Evolutionary conservation across 129 eudicot species (phyloP), one percentile per base, ranked within the genome.

Genomic region (Pulicaria dysenterica): DNA sequence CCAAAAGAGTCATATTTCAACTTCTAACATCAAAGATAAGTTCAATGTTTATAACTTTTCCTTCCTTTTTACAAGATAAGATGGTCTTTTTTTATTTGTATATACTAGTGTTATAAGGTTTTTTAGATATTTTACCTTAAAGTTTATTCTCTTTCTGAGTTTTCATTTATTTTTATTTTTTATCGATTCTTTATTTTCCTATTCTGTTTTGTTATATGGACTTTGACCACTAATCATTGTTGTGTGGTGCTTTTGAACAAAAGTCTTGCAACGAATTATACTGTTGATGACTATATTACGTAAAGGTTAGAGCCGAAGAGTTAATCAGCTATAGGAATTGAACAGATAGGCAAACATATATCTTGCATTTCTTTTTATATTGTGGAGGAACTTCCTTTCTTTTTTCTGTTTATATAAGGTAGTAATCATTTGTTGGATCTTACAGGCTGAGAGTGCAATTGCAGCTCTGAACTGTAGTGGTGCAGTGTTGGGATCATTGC

Each of bases 371-470:
- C 37, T 53, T 53, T 55, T 7, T n/a, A 38, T 38, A 16, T 38
- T 13, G 6, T 7, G 3, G 3, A 38, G 6, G 36, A 68, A 68
- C 34, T 50, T 64, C 15, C 10, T 43, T 36, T 8, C 31, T 15
- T 0, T 51, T 38, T 38, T 9, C 4, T 50, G 14, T 5, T 37
- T 50, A 69, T 39, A 39, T 3, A 16, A 49, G 43, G 31, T 64
- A 47, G 36, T 70, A 57, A 56, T 66, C 12, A 67, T 45, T 6
- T 51, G 48, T 36, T 51, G 57, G 13, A 42, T 70, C 13, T 78
- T 78, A 70, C 89, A 91, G 97, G 97, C 97, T 50, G 96, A 91
- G 82, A 84, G 90, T 74, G 97, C 97, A 69, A 91, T 88, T 59
- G 88, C 90, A 15, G 96, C 97, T 64, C 88, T 91, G 78, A 91